Evolutionary conservation across 2,329 filamentous ascomycete species (phyloP).

Genomic region (Balansia obtecta): DNA sequence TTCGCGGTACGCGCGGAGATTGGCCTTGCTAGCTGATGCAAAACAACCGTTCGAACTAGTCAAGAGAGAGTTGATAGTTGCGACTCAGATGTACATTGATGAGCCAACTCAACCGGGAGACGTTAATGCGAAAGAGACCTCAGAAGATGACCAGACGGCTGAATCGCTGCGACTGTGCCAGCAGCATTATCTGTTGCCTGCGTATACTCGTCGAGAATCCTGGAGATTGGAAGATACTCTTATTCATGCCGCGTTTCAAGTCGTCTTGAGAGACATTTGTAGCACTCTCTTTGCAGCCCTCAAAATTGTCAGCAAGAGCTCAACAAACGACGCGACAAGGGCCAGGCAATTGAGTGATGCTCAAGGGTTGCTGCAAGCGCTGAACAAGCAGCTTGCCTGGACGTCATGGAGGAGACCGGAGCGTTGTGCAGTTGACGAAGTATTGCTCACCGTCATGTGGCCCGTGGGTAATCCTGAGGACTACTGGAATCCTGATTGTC

Average conservation of each 20-base stretch:
- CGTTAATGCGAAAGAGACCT: neutral
- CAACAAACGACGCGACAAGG: no score
- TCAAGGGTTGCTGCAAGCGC: neutral
- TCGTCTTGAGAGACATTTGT: slow-evolving; percentile 29
- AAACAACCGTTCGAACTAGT: slow-evolving; percentile 18
- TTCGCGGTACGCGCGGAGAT: slow-evolving; percentile 43
- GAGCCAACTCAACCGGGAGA: slow-evolving; percentile 17
- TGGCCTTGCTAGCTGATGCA: slow-evolving; percentile 28
- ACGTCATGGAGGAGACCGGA: slow-evolving; percentile 45
- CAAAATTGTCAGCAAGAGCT: neutral
- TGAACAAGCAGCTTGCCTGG: slow-evolving; percentile 44
- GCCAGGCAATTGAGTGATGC: neutral
- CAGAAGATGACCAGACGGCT: slow-evolving; percentile 21
- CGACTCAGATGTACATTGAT: slow-evolving; percentile 20
- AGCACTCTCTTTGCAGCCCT: slow-evolving; percentile 12
- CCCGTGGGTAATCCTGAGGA: slow-evolving; percentile 43
- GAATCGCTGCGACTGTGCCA: slow-evolving; percentile 31
- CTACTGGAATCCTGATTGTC: slow-evolving; percentile 28
- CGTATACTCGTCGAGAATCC: slow-evolving; percentile 9
- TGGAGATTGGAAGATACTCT: slow-evolving; percentile 31
- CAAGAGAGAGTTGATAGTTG: slow-evolving; percentile 13
- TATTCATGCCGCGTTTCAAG: slow-evolving; percentile 29
- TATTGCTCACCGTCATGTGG: slow-evolving; percentile 54
- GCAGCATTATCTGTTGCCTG: slow-evolving; percentile 28
- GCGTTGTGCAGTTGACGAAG: slow-evolving; percentile 38